These are phyloP conservation scores for Penicillium sclerotiorum DNA, from an alignment of 2,329 filamentous ascomycete species.

Conservation along the genomic window DNA sequence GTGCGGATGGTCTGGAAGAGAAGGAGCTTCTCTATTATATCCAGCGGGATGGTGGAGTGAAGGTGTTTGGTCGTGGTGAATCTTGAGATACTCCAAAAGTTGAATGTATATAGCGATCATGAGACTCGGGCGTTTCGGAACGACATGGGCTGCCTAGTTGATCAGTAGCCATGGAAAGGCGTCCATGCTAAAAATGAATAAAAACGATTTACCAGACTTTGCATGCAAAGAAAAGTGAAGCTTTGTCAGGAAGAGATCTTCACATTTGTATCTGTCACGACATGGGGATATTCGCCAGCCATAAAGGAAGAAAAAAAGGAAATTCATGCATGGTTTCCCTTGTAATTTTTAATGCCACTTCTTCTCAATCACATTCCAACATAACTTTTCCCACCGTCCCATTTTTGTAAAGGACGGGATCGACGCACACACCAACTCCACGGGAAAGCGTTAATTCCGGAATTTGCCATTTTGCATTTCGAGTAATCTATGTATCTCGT, in stretches of 20 bases:
- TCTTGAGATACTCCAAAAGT: conserved; percentile 30
- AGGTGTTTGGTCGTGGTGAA: conserved; percentile 81
- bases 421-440: conserved; percentile 38
- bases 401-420: conserved; percentile 31
- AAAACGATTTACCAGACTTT: neutral
- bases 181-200: neutral
- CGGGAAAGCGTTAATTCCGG: conserved; percentile 37
- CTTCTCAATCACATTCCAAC: conserved; percentile 27
- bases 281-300: conserved; percentile 42
- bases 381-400: conserved; percentile 32
- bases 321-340: conserved; percentile 42
- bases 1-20: conserved; percentile 47
- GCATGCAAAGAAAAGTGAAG: conserved; percentile 4
- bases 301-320: conserved; percentile 39
- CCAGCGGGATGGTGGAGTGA: conserved; percentile 74
- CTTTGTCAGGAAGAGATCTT: conserved; percentile 36
- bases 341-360: conserved; percentile 32
- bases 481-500: conserved; percentile 36
- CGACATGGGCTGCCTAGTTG: no score
- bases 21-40: conserved; percentile 82
- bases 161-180: neutral
- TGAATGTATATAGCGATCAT: conserved; percentile 1
- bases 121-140: neutral
- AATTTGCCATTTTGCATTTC: conserved; percentile 37
- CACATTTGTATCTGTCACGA: conserved; percentile 40